Evolutionary conservation across 139 green algal genomes (phyloP), one percentile per base, ranked within the genome.

Genomic region (Tetraselmis striata): DNA sequence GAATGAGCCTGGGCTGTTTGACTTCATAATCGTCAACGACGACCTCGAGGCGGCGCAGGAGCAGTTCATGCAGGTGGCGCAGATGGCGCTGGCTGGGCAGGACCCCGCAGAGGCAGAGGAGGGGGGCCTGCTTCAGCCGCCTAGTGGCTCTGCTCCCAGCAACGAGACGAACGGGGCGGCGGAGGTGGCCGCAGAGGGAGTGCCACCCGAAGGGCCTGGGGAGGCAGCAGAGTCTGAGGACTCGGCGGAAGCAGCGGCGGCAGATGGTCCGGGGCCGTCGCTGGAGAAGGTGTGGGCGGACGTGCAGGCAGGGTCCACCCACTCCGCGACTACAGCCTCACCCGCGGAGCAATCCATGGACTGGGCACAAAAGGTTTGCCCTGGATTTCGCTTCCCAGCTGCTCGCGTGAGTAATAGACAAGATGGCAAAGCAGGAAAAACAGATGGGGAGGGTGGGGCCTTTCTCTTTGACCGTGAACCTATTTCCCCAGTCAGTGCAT

Each of bases 21-120:
- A 96, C 82, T 86, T 89, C 32, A 83, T 92, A 0, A 80, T 98
- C 23, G 87, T 94, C 27, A 98, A 98, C 81, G 86, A 90, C 30
- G 81, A 93, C 32, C 76, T 96, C 74, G 93, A 95, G 0, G 28
- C 32, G 1, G 90, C 92, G 1, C 90, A 90, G 31, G 45, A 32
- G 26, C 79, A 92, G 83, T 87, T 93, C 77, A 45, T 31, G 2
- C 29, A 32, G 2, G 77, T 91, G n/a, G 88, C 88, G 29, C n/a
- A 81, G 28, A 79, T 83, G 24, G 85, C 85, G 23, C 59, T 91
- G 77, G 80, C 79, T 5, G 89, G 89, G 23, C 80, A 87, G 82
- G 59, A 79, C 11, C 81, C 45, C 45, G 74, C n/a, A 18, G 74
- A n/a, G 74, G 30, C 75, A 31, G 29, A 23, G 22, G 75, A 67